Evolutionary conservation across 352 stramenopile species (phyloP).

Genomic region (Blastocystis sp.): DNA sequence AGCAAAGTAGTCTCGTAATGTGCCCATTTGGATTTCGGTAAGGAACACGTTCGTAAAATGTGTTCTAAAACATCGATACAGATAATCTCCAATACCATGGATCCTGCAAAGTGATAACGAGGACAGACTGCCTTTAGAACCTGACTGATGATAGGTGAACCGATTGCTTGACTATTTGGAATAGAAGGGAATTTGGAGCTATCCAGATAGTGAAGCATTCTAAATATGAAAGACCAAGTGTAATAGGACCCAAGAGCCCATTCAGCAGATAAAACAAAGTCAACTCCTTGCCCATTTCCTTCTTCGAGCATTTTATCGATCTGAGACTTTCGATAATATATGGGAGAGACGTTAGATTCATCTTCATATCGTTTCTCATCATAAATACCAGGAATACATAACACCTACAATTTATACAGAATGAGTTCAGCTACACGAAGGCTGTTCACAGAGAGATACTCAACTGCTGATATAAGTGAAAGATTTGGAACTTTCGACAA

Average conservation of each 20-base stretch:
- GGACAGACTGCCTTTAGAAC: neutral
- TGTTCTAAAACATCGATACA: neutral
- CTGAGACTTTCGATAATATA: constrained; percentile 47
- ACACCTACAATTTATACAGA: neutral
- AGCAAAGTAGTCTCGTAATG: constrained; percentile 43
- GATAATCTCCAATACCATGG: neutral
- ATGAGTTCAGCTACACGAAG: neutral
- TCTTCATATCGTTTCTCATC: neutral
- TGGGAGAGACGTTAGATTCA: neutral
- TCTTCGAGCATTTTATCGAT: neutral
- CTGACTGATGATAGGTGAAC: neutral
- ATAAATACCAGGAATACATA: constrained; percentile 22
- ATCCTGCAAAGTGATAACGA: constrained; percentile 59
- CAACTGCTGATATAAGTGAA: neutral
- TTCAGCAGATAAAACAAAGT: constrained; percentile 40
- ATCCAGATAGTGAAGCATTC: constrained; percentile 18
- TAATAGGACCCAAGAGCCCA: neutral
- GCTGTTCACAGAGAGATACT: neutral
- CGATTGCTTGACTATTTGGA: neutral
- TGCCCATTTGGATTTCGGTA: neutral
- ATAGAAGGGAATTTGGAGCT: neutral
- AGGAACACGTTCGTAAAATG: constrained; percentile 56
- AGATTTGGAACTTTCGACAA: neutral
- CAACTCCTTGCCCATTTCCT: neutral
- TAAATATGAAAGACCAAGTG: neutral